Percentiles rank a stretch among this genome's conserved stretches.
Conservation (phyloP, 2,329 filamentous ascomycete genomes). For the Truncatella angustata region DNA sequence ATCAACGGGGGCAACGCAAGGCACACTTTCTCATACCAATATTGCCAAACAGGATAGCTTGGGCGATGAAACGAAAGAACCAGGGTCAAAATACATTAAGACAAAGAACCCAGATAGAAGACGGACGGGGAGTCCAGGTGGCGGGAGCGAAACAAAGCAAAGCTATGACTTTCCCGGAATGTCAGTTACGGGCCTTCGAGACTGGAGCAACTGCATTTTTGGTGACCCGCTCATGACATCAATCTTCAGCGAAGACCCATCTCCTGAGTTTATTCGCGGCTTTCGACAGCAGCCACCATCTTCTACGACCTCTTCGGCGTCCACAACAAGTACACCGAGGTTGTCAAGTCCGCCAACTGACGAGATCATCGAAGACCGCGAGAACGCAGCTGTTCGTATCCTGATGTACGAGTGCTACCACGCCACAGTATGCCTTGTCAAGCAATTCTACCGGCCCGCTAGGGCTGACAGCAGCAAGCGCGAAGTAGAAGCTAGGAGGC, state of each 20-base stretch:
- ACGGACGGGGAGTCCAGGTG: neutral
- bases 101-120: neutral
- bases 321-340: slow-evolving; percentile 8
- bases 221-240: slow-evolving; percentile 57
- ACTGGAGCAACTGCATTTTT: slow-evolving; percentile 59
- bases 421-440: slow-evolving; percentile 49
- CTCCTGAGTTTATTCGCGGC: slow-evolving; percentile 44
- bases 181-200: slow-evolving; percentile 48
- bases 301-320: neutral
- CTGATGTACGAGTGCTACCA: slow-evolving; percentile 60
- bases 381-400: slow-evolving; percentile 43
- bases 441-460: slow-evolving; percentile 53
- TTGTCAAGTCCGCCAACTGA: slow-evolving; percentile 13
- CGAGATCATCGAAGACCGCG: slow-evolving; percentile 39
- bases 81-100: neutral
- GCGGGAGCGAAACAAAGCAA: neutral
- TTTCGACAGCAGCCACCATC: slow-evolving; percentile 29
- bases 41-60: neutral
- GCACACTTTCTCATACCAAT: too few relatives aligned
- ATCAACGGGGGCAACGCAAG: too few relatives aligned
- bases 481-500: slow-evolving; percentile 53
- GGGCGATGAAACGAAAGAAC: neutral
- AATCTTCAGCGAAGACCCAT: slow-evolving; percentile 44
- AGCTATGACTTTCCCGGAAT: slow-evolving; percentile 18
- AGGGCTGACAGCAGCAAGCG: slow-evolving; percentile 41